Conservation (phyloP, 768 basidiomycete genomes). For the Lentinula aciculospora region DNA sequence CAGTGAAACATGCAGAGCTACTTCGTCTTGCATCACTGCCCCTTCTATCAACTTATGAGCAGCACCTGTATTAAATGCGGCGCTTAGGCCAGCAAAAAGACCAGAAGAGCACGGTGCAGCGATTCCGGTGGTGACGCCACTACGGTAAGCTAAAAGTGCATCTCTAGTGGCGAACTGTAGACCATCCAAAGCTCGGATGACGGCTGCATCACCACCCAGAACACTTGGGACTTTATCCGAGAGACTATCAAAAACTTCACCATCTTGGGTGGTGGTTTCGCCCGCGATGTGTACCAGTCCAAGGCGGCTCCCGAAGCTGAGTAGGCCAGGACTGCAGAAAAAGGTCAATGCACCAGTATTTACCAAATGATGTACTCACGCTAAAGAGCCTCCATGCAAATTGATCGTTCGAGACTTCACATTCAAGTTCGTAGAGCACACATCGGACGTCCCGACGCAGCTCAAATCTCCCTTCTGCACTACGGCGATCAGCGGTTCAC, state of each 20-base stretch:
- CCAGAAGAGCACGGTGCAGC: constrained; percentile 45
- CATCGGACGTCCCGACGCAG: constrained; percentile 28
- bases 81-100: constrained; percentile 52
- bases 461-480: constrained; percentile 47
- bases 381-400: constrained; percentile 59
- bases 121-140: constrained; percentile 60
- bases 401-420: constrained; percentile 36
- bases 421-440: constrained; percentile 4
- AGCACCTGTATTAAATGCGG: constrained; percentile 51
- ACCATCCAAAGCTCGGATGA: constrained; percentile 65
- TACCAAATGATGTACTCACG: constrained; percentile 34
- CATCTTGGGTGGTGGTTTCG: constrained; percentile 59
- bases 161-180: constrained; percentile 25
- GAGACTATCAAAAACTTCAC: constrained; percentile 43
- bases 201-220: constrained; percentile 32
- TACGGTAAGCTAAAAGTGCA: constrained; percentile 44
- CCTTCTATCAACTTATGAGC: constrained; percentile 48
- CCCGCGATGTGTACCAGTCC: constrained; percentile 60
- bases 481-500: constrained; percentile 33
- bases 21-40: constrained; percentile 54
- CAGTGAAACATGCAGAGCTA: constrained; percentile 59
- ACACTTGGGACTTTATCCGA: constrained; percentile 32
- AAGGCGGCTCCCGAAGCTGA: constrained; percentile 55
- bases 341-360: not conserved
- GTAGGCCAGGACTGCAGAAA: constrained; percentile 47